These are phyloP conservation scores for Dendrobium catenatum DNA, from an alignment of 106 monocot species.

Conservation along the genomic window DNA sequence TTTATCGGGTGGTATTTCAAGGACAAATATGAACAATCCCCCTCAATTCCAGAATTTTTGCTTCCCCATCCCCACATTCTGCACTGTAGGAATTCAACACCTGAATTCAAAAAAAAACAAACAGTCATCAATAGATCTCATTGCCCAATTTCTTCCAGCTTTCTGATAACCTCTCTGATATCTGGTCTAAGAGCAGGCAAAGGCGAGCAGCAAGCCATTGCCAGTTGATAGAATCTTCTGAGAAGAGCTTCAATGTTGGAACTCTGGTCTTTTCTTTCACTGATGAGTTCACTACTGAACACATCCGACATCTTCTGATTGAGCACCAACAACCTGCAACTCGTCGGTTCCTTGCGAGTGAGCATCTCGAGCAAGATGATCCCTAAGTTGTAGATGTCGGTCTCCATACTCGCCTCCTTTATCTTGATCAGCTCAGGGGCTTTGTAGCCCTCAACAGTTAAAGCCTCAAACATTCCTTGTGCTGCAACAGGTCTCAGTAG, in stretches of 20 bases:
- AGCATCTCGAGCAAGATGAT: conserved; percentile 82
- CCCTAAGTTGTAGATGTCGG: conserved; percentile 86
- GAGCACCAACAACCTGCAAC: conserved; percentile 42
- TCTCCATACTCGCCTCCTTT: conserved; percentile 54
- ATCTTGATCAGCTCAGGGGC: conserved; percentile 89
- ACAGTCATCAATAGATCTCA: background rate
- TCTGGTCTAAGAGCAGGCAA: conserved; percentile 71
- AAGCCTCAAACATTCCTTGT: conserved; percentile 76
- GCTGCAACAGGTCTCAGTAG: conserved; percentile 50
- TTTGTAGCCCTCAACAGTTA: conserved; percentile 69
- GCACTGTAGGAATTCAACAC: background rate
- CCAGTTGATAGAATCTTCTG: conserved; percentile 59
- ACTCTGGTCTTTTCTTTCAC: conserved; percentile 14
- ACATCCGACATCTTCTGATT: conserved; percentile 58
- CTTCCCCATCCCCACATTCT: background rate
- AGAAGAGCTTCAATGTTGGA: conserved; percentile 33
- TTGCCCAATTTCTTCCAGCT: conserved; percentile 42
- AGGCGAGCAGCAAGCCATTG: conserved; percentile 83
- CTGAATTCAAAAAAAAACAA: background rate
- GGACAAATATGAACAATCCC: background rate
- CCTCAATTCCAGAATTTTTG: background rate
- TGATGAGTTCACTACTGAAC: conserved; percentile 38
- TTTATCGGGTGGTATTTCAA: no score
- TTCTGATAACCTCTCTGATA: conserved; percentile 42
- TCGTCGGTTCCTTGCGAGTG: conserved; percentile 47